These are phyloP conservation scores for Coleophoma eucalyptorum DNA, from an alignment of 2,329 filamentous ascomycete genomes.

Conservation along the genomic window DNA sequence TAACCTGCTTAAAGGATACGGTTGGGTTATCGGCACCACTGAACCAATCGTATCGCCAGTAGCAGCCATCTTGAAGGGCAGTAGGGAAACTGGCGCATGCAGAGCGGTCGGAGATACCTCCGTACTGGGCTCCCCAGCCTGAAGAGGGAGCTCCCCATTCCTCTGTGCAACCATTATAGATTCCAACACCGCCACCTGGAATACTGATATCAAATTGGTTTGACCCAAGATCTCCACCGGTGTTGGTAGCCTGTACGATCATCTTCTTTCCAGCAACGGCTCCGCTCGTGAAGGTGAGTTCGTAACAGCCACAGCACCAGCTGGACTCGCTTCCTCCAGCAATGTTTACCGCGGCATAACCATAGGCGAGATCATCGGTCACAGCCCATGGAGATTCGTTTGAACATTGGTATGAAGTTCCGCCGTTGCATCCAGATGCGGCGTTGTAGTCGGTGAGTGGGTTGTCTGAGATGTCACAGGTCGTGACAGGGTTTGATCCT, in stretches of 20 bases:
- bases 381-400: slow-evolving; percentile 60
- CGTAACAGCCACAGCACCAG: slow-evolving; percentile 67
- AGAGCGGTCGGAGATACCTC: slow-evolving; percentile 38
- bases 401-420: slow-evolving; percentile 49
- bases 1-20: slow-evolving; percentile 41
- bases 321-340: slow-evolving; percentile 48
- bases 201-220: slow-evolving; percentile 56
- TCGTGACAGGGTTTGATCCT: slow-evolving; percentile 19
- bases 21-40: slow-evolving; percentile 42
- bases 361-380: slow-evolving; percentile 48
- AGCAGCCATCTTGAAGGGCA: slow-evolving; percentile 39
- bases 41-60: slow-evolving; percentile 53
- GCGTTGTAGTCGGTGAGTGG: slow-evolving; percentile 46
- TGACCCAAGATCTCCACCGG: slow-evolving; percentile 49
- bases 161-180: slow-evolving; percentile 47
- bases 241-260: slow-evolving; percentile 63
- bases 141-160: slow-evolving; percentile 41
- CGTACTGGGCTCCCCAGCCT: slow-evolving; percentile 44
- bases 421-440: slow-evolving; percentile 46
- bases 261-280: slow-evolving; percentile 55
- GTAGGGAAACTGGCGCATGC: slow-evolving; percentile 41
- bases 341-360: slow-evolving; percentile 56
- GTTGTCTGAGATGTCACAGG: slow-evolving; percentile 41
- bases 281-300: slow-evolving; percentile 42
- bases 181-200: slow-evolving; percentile 53